Percentiles rank a stretch among this genome's conserved stretches.
phyloP scores from a whole-genome alignment of 108 stramenopile species.

The Nitzschia sp. region DNA sequence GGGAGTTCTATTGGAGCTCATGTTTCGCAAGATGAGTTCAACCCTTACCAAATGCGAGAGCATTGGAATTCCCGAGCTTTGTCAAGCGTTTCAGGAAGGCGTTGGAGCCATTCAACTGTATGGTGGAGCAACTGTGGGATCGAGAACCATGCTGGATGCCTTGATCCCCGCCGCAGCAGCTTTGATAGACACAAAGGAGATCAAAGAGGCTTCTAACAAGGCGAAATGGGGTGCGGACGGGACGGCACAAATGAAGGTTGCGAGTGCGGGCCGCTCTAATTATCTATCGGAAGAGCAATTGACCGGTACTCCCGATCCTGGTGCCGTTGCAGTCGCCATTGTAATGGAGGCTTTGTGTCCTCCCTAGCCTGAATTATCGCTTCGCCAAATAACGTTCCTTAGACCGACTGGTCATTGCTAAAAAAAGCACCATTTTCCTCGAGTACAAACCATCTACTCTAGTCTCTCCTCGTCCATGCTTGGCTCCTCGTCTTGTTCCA shows the following conservation, averaged over 20 bases:
- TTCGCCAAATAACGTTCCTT: not conserved
- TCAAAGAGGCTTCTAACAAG: constrained; percentile 60
- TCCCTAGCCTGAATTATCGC: not conserved
- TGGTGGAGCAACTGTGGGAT: constrained; percentile 90
- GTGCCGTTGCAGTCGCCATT: constrained; percentile 91
- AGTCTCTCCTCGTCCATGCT: too few species aligned
- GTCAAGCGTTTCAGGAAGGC: constrained; percentile 78
- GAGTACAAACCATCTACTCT: too few species aligned
- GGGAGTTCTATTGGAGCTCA: constrained; percentile 90
- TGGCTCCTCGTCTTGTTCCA: not conserved
- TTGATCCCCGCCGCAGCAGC: constrained; percentile 76
- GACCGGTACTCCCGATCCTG: constrained; percentile 94
- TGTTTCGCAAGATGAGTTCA: constrained; percentile 85
- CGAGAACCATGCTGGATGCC: constrained; percentile 97
- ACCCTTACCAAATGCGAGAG: constrained; percentile 24
- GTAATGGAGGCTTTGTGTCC: constrained; percentile 70
- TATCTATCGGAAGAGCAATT: constrained; percentile 84
- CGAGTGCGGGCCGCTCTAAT: constrained; percentile 93
- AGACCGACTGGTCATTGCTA: not conserved
- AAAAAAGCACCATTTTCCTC: too few species aligned
- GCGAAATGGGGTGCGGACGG: constrained; percentile 85
- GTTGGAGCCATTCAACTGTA: constrained; percentile 88
- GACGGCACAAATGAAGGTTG: constrained; percentile 85
- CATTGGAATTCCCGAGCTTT: constrained; percentile 56
- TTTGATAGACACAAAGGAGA: constrained; percentile 26